Percentiles rank a stretch among this genome's conserved stretches.
Conservation (phyloP, 169 alveolate genomes). For the Plasmodium ovale region DNA sequence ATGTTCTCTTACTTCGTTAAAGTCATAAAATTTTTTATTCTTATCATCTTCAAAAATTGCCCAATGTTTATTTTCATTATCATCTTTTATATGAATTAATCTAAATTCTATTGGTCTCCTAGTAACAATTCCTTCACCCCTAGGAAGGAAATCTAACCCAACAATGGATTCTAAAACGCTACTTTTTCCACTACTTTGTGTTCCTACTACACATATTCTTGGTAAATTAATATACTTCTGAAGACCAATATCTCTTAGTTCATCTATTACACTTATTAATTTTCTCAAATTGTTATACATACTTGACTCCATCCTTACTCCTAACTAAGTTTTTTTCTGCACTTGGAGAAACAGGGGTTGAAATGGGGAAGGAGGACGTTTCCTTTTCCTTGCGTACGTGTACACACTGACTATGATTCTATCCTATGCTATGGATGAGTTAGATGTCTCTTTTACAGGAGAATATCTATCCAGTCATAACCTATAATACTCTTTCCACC, state of each 20-base stretch:
- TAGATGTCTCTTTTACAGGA: too few relatives aligned
- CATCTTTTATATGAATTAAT: slow-evolving; percentile 91
- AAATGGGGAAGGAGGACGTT: not conserved
- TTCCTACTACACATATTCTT: slow-evolving; percentile 90
- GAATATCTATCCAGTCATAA: too few relatives aligned
- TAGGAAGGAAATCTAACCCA: slow-evolving; percentile 97
- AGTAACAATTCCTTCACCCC: slow-evolving; percentile 99
- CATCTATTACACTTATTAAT: slow-evolving; percentile 82
- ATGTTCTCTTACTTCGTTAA: slow-evolving; percentile 92
- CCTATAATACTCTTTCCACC: too few relatives aligned
- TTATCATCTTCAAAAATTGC: slow-evolving; percentile 85
- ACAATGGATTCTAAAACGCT: slow-evolving; percentile 97
- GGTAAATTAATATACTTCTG: slow-evolving; percentile 94
- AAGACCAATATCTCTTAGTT: slow-evolving; percentile 93
- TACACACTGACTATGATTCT: too few relatives aligned
- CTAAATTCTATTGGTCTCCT: slow-evolving; percentile 98
- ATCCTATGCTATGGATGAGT: too few relatives aligned
- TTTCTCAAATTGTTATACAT: slow-evolving; percentile 51
- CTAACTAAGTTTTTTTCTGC: not conserved
- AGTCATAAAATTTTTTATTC: slow-evolving; percentile 90
- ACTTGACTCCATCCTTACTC: slow-evolving; percentile 24
- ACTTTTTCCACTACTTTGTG: slow-evolving; percentile 91
- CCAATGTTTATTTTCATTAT: slow-evolving; percentile 80
- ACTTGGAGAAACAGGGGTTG: not conserved
- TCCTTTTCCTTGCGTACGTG: too few relatives aligned